Evolutionary conservation across 192 early-diverging fungal genomes (phyloP).

Genomic region (Helicostylum pulchrum): DNA sequence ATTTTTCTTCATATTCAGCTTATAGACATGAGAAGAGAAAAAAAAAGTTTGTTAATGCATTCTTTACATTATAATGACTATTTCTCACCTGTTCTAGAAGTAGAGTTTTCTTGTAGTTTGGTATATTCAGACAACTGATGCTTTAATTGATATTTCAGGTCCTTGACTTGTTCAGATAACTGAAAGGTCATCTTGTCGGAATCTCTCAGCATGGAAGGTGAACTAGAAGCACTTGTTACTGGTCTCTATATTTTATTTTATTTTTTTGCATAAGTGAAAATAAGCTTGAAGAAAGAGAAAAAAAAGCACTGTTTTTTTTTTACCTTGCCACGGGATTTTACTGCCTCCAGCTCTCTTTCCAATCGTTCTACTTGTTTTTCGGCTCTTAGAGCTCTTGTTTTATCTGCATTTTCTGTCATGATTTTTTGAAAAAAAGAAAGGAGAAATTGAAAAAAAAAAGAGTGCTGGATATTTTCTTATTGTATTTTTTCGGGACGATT

Average conservation of each 20-base stretch:
- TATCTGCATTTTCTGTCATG: slow-evolving; percentile 11
- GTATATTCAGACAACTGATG: slow-evolving; percentile 11
- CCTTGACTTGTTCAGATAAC: slow-evolving; percentile 27
- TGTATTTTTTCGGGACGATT: too few relatives aligned
- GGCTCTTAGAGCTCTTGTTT: slow-evolving; percentile 7
- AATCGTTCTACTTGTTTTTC: slow-evolving; percentile 26
- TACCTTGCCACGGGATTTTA: slow-evolving; percentile 23
- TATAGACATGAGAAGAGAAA: slow-evolving; percentile 4
- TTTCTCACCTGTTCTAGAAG: slow-evolving; percentile 15
- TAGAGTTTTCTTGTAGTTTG: slow-evolving; percentile 19
- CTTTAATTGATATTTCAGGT: slow-evolving; percentile 16
- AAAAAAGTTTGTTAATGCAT: not conserved
- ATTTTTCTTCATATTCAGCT: slow-evolving; percentile 55
- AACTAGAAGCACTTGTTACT: not conserved
- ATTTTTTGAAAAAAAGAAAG: too few relatives aligned
- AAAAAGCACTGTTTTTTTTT: not conserved
- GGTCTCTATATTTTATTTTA: not conserved
- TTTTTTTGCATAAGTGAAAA: slow-evolving; percentile 1
- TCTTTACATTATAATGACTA: too few relatives aligned
- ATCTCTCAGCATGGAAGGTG: not conserved
- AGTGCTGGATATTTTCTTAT: too few relatives aligned
- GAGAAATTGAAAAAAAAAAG: too few relatives aligned
- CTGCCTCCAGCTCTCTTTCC: slow-evolving; percentile 24
- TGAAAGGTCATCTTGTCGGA: slow-evolving; percentile 22
- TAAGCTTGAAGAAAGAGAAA: not conserved